Evolutionary conservation across 2,329 filamentous ascomycete species (phyloP).

Genomic region (Hortaea sp.): DNA sequence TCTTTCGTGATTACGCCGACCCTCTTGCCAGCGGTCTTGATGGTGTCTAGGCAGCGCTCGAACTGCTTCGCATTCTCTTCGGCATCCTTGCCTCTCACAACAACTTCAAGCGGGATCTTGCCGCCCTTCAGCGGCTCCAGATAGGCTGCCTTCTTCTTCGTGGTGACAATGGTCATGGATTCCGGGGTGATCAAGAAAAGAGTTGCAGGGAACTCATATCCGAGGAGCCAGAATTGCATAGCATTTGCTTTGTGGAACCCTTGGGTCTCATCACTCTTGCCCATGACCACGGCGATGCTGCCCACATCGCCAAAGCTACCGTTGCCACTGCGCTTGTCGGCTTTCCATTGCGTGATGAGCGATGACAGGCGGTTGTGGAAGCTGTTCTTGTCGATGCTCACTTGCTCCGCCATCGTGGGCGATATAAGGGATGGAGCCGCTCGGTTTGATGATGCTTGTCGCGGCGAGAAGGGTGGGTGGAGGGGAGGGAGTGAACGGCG

Average conservation of each 20-base stretch:
- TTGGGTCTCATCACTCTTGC: conserved; percentile 81
- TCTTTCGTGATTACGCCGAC: conserved; percentile 81
- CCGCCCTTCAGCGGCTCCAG: conserved; percentile 80
- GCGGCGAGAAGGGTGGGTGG: background rate
- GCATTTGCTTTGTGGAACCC: conserved; percentile 94
- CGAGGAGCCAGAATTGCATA: conserved; percentile 95
- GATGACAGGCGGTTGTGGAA: conserved; percentile 90
- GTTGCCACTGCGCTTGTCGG: conserved; percentile 82
- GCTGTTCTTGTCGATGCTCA: conserved; percentile 86
- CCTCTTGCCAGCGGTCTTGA: conserved; percentile 86
- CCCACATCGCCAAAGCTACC: conserved; percentile 74
- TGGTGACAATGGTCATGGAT: conserved; percentile 83
- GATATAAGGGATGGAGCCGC: conserved; percentile 3
- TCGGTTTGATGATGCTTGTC: background rate
- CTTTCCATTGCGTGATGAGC: conserved; percentile 88
- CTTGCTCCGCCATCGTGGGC: conserved; percentile 59
- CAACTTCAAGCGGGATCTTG: conserved; percentile 82
- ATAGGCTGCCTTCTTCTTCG: conserved; percentile 95
- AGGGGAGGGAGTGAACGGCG: background rate
- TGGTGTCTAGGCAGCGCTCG: conserved; percentile 68
- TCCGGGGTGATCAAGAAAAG: conserved; percentile 87
- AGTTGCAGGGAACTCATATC: conserved; percentile 96
- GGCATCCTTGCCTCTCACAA: conserved; percentile 84
- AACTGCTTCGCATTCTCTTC: conserved; percentile 89
- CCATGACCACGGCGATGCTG: conserved; percentile 83